Conservation (phyloP, 345 rosid species). For the Eucalyptus urophylla region DNA sequence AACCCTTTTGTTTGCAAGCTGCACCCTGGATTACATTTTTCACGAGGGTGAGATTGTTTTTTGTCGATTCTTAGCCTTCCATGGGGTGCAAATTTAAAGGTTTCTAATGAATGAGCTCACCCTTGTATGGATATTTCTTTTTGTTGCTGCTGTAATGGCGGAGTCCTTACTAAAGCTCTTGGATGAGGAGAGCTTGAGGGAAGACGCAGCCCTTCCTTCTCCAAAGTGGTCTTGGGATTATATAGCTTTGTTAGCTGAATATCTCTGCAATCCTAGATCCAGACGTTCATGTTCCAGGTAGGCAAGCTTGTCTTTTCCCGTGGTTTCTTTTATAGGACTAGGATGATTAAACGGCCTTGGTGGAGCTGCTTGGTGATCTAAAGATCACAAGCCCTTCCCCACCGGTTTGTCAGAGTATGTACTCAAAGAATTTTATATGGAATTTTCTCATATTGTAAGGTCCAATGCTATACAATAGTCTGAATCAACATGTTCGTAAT, state of each 20-base stretch:
- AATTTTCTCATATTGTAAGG: too few relatives aligned
- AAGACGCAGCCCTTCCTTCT: constrained; percentile 97
- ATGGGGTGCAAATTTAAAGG: too few relatives aligned
- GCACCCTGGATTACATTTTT: constrained; percentile 86
- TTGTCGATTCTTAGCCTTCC: neutral
- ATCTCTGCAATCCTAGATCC: constrained; percentile 72
- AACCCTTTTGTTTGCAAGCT: constrained; percentile 81
- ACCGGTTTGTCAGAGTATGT: neutral
- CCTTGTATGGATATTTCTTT: neutral
- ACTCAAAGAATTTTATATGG: too few relatives aligned
- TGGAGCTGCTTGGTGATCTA: neutral
- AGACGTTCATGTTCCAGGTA: constrained; percentile 53
- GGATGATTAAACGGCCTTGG: neutral
- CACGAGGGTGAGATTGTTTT: constrained; percentile 55
- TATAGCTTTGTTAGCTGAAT: constrained; percentile 84
- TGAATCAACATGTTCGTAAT: neutral
- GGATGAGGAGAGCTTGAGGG: constrained; percentile 90
- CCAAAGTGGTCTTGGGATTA: constrained; percentile 99
- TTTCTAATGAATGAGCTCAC: neutral
- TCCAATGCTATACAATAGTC: neutral
- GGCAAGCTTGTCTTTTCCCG: neutral
- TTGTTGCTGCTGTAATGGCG: constrained; percentile 23
- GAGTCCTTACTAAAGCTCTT: constrained; percentile 85
- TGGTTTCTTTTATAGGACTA: neutral
- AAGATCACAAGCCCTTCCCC: neutral